These are phyloP conservation scores for Zygosaccharomyces pseudorouxii DNA, from an alignment of 805 yeast species.

Conservation along the genomic window DNA sequence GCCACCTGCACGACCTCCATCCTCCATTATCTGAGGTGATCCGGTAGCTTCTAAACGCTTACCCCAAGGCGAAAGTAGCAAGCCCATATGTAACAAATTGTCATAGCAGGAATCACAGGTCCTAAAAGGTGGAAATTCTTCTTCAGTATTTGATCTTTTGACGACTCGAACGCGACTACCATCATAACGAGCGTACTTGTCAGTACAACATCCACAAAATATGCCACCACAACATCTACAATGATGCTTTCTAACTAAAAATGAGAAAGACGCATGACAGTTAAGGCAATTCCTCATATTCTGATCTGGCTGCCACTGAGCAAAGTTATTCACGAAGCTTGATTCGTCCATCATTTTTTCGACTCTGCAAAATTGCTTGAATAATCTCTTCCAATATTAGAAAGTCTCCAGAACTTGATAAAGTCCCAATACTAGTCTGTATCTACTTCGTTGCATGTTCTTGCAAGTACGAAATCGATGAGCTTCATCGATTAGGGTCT, in stretches of 20 bases:
- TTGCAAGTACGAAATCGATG: background rate
- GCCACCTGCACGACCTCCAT: background rate
- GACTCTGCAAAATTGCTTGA: background rate
- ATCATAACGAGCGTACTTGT: slow-evolving; percentile 29
- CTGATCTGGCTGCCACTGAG: slow-evolving; percentile 33
- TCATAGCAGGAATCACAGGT: slow-evolving; percentile 56
- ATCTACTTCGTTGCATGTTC: background rate
- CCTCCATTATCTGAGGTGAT: background rate
- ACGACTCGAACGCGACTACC: slow-evolving; percentile 26
- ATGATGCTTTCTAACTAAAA: slow-evolving; percentile 60
- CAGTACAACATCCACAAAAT: slow-evolving; percentile 44
- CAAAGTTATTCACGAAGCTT: slow-evolving; percentile 22
- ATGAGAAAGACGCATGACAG: slow-evolving; percentile 44
- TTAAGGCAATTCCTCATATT: slow-evolving; percentile 39
- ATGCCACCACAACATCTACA: slow-evolving; percentile 67
- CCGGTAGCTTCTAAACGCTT: slow-evolving; percentile 13
- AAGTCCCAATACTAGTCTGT: background rate
- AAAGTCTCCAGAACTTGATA: background rate
- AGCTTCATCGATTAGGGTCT: background rate
- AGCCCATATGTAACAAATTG: slow-evolving; percentile 37
- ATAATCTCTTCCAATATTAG: no score
- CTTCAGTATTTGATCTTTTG: slow-evolving; percentile 16
- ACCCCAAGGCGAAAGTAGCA: slow-evolving; percentile 21
- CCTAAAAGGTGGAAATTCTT: slow-evolving; percentile 48
- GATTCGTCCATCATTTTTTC: slow-evolving; percentile 10